Evolutionary conservation across 371 early-diverging fungal genomes (phyloP), one percentile per base, ranked within the genome.

Genomic region (Syncephalastrum sp.): DNA sequence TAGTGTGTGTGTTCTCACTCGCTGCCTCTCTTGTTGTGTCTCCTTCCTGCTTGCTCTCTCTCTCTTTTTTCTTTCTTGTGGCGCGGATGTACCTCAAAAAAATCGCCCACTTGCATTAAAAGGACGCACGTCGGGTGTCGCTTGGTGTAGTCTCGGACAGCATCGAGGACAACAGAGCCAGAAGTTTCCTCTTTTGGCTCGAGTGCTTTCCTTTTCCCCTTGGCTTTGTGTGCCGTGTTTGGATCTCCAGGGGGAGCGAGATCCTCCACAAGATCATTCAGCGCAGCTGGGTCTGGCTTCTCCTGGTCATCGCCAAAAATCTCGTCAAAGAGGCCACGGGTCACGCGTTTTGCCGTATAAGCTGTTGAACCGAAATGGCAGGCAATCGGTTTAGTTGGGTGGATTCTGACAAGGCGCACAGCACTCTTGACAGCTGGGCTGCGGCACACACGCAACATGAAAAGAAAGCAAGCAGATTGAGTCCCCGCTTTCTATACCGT

Each of bases 21-120:
- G 0, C 27, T 27, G 27, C 0, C 3, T 27, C 27, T 27, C 27
- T 21, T 21, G 2, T 21, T 21, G 1, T 21, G 21, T 21, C 25
- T 16, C 17, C 23, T 19, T 33, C 38, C 15, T n/a, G 42, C 53
- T 27, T 27, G 52, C 17, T 5, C 14, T 50, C 33, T 50, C 10
- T 47, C 16, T 42, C 2, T 41, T 23, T 5, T 42, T 7, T 12
- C 19, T 50, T 8, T 13, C 25, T 50, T 27, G 10, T 38, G 19
- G 17, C 4, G 41, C 23, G 5, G 17, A 4, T 15, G 52, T 81
- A 87, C 86, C 80, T 97, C 98, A 63, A 92, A 97, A 65, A 97
- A 96, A 50, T 90, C 89, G 16, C 98, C 98, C 12, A 96, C 95
- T 63, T 94, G 90, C n/a, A 90, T 84, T 17, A 96, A 76, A 3